Evolutionary conservation across 2,329 filamentous ascomycete genomes (phyloP), one percentile per base, ranked within the genome.

Genomic region (Colletotrichum orbiculare): DNA sequence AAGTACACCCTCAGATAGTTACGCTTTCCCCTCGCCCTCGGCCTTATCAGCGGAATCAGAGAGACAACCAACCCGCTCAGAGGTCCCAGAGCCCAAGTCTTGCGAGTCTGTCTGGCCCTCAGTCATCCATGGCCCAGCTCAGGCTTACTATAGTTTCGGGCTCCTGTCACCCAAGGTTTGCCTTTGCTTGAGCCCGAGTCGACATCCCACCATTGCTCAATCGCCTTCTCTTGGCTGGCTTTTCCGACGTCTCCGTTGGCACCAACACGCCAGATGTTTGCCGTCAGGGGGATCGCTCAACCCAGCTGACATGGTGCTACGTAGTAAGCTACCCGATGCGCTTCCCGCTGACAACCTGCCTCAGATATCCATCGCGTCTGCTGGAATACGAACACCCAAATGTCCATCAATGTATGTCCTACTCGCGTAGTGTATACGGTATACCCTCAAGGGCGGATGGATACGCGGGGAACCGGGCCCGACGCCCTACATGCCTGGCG

Each of bases 391-490:
- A 17, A 17, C 17, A 17, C 17, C 2, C 17, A 17, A 17, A 17
- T 17, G 17, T 17, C 17, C 17, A 17, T 17, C 17, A 17, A 17
- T 17, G 17, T 17, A 17, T 17, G 17, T 17, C 25, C 25, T 25
- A 25, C 25, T 25, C 25, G 25, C 25, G 25, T 25, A 25, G 25
- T 25, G 25, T 25, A 25, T 25, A 5, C 25, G 17, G 17, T 17
- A 17, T 39, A 50, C 38, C 38, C 46, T 15, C 33, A 13, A 13
- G 9, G 34, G 13, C 43, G 48, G 38, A 61, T 61, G 62, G 57
- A 64, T 64, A 64, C 56, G 61, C 49, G 56, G 61, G 61, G 57
- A 61, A 64, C 41, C 49, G 39, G 46, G 49, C 8, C 37, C 38
- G 9, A 46, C 57, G 52, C 52, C 62, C 35, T 42, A 42, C 46